Conservation (phyloP, 768 basidiomycete species). For the Agrocybe chaxingu region DNA sequence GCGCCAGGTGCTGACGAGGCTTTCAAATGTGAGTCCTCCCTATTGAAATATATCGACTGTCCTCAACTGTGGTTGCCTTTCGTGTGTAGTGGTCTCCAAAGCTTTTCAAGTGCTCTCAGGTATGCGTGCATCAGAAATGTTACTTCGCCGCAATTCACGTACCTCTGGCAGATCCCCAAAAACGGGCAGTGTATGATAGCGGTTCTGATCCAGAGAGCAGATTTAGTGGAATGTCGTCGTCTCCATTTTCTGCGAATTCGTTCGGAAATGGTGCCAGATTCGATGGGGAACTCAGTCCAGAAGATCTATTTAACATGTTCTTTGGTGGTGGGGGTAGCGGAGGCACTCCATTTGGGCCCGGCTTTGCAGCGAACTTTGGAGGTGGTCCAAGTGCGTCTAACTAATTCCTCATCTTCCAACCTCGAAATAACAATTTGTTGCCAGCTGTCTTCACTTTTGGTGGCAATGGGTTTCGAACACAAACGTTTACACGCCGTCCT, state of each 20-base stretch:
- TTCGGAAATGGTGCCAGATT: slow-evolving; percentile 55
- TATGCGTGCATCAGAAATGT: slow-evolving; percentile 18
- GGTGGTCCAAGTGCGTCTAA: slow-evolving; percentile 45
- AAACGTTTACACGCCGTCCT: slow-evolving; percentile 21
- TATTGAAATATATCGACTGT: slow-evolving; percentile 2
- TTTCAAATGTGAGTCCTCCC: slow-evolving; percentile 74
- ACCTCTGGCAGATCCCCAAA: slow-evolving; percentile 65
- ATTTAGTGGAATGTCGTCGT: slow-evolving; percentile 60
- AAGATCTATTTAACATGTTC: slow-evolving; percentile 98
- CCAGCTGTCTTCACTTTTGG: slow-evolving; percentile 77
- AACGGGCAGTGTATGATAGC: slow-evolving; percentile 82
- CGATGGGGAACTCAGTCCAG: slow-evolving; percentile 87
- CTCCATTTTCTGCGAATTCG: slow-evolving; percentile 46
- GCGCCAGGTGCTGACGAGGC: slow-evolving; percentile 99
- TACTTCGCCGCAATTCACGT: no score
- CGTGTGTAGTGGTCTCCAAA: slow-evolving; percentile 84
- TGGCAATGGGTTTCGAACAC: slow-evolving; percentile 74
- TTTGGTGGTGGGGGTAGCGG: slow-evolving; percentile 76
- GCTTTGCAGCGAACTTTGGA: slow-evolving; percentile 50
- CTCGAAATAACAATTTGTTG: slow-evolving; percentile 6
- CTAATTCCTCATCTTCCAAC: neutral
- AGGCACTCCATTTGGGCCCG: slow-evolving; percentile 39
- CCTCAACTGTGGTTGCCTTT: slow-evolving; percentile 7
- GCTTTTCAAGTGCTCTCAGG: slow-evolving; percentile 94
- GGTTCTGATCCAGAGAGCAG: slow-evolving; percentile 90